Percentiles rank a stretch among this genome's conserved stretches.
These are phyloP conservation scores for Pyrenula massariospora DNA, from an alignment of 495 filamentous ascomycete genomes.

Conservation along the genomic window DNA sequence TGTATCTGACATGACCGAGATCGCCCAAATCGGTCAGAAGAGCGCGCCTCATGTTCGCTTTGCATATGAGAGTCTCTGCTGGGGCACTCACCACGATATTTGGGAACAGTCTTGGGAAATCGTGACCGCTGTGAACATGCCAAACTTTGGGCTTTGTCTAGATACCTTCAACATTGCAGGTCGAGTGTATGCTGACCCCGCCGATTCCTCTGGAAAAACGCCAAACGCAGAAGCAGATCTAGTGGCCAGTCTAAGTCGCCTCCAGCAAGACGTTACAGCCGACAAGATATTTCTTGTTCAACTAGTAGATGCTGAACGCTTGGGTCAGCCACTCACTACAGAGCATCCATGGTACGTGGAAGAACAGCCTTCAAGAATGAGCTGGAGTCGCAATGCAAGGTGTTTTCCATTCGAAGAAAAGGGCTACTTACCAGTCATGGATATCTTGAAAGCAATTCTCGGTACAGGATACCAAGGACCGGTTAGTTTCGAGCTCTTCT, in stretches of 20 bases:
- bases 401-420: conserved; percentile 61
- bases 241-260: conserved; percentile 30
- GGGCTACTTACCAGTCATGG: conserved; percentile 54
- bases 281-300: conserved; percentile 57
- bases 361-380: conserved; percentile 14
- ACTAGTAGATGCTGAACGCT: conserved; percentile 52
- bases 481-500: conserved; percentile 74
- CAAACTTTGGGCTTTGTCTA: conserved; percentile 56
- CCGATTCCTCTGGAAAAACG: conserved; percentile 27
- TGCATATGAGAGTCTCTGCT: conserved; percentile 67
- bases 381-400: conserved; percentile 61
- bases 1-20: conserved; percentile 48
- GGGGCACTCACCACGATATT: conserved; percentile 59
- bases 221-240: conserved; percentile 39
- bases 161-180: conserved; percentile 62
- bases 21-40: conserved; percentile 51
- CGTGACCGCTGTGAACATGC: conserved; percentile 40
- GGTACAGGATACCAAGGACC: conserved; percentile 60
- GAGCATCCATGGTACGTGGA: conserved; percentile 35
- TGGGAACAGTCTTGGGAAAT: conserved; percentile 58
- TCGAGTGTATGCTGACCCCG: conserved; percentile 48
- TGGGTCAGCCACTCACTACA: conserved; percentile 32
- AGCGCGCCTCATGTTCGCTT: conserved; percentile 49
- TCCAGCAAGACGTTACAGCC: conserved; percentile 38
- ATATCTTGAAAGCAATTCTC: conserved; percentile 49